Percentiles rank a stretch among this genome's conserved stretches.
Conservation (phyloP, 169 alveolate genomes). For the Plasmodium gonderi region DNA sequence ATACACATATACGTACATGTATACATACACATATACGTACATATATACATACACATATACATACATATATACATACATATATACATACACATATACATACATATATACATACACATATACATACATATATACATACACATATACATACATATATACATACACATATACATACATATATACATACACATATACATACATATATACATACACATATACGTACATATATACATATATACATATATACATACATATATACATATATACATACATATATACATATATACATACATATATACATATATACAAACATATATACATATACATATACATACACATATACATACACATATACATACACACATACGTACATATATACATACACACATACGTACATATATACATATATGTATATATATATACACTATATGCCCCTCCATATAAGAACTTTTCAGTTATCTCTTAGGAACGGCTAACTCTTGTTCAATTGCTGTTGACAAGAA, state of each 20-base stretch:
- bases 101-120: not conserved
- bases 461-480: constrained; percentile 94
- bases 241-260: not conserved
- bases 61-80: not conserved
- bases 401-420: no score
- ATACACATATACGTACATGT: not conserved
- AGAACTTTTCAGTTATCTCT: constrained; percentile 87
- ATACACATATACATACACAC: not conserved
- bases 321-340: not conserved
- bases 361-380: not conserved
- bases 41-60: not conserved
- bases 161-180: not conserved
- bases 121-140: not conserved
- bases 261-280: not conserved
- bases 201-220: not conserved
- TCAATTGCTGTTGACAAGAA: constrained; percentile 92
- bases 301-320: not conserved
- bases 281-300: not conserved
- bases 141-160: not conserved
- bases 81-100: not conserved
- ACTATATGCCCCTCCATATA: constrained; percentile 54
- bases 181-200: not conserved
- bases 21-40: not conserved
- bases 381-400: not conserved
- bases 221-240: no score